Conservation (phyloP, 345 rosid genomes). For the Hypericum perforatum region DNA sequence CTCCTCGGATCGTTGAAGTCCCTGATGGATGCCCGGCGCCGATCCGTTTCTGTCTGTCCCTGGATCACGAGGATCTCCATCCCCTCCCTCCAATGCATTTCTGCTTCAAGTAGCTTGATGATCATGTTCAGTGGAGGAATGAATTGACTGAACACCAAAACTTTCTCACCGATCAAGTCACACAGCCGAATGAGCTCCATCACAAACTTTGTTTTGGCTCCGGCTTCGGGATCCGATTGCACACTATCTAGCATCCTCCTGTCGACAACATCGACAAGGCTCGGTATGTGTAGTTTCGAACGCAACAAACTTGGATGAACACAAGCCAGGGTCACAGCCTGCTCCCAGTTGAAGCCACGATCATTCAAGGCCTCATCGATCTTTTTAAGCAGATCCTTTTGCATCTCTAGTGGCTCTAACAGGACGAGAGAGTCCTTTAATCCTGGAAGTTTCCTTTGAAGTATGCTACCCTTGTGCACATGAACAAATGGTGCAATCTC, state of each 20-base stretch:
- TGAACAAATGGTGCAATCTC: slow-evolving; percentile 60
- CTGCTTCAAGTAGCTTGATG: slow-evolving; percentile 25
- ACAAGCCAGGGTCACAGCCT: slow-evolving; percentile 35
- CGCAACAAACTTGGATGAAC: slow-evolving; percentile 54
- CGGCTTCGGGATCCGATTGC: slow-evolving; percentile 29
- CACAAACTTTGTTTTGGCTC: slow-evolving; percentile 55
- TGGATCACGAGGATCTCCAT: slow-evolving; percentile 39
- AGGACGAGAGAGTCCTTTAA: slow-evolving; percentile 45
- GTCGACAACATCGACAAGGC: slow-evolving; percentile 3
- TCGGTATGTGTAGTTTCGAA: neutral
- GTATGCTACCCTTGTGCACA: slow-evolving; percentile 50
- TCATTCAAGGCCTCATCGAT: neutral
- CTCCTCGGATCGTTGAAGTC: slow-evolving; percentile 45
- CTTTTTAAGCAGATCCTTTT: slow-evolving; percentile 30
- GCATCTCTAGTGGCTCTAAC: slow-evolving; percentile 35
- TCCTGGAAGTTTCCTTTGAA: slow-evolving; percentile 54
- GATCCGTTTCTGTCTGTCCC: slow-evolving; percentile 26
- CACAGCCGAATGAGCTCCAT: slow-evolving; percentile 41
- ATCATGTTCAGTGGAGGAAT: slow-evolving; percentile 39
- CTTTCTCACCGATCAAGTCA: slow-evolving; percentile 39
- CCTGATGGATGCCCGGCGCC: slow-evolving; percentile 39
- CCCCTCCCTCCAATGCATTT: slow-evolving; percentile 41
- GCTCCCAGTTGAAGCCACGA: slow-evolving; percentile 15
- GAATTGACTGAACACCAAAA: slow-evolving; percentile 61
- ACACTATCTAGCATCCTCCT: slow-evolving; percentile 17